These are phyloP conservation scores for Scytalidium lignicola DNA, from an alignment of 2,329 filamentous ascomycete genomes.

Conservation along the genomic window DNA sequence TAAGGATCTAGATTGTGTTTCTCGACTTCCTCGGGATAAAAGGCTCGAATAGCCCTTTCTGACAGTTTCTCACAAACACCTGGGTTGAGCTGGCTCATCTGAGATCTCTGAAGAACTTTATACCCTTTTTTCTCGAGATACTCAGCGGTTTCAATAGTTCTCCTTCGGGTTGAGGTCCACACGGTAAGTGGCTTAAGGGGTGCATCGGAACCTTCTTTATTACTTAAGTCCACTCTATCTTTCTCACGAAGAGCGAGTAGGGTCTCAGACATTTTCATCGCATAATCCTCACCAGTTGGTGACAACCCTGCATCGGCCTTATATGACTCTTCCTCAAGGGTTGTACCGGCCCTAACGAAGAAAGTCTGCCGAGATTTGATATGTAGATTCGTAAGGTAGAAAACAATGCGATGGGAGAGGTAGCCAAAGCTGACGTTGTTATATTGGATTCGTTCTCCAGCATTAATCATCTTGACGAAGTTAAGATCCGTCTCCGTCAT, in stretches of 20 bases:
- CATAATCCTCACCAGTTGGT: slow-evolving; percentile 73
- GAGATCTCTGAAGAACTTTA: slow-evolving; percentile 83
- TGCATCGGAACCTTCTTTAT: slow-evolving; percentile 60
- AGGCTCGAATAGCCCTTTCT: slow-evolving; percentile 70
- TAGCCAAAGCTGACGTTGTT: slow-evolving; percentile 98
- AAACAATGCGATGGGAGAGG: slow-evolving; percentile 93
- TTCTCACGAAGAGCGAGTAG: slow-evolving; percentile 78
- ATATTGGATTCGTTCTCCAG: slow-evolving; percentile 85
- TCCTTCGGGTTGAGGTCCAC: slow-evolving; percentile 89
- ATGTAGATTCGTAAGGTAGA: slow-evolving; percentile 95
- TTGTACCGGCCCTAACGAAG: slow-evolving; percentile 83
- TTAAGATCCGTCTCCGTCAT: slow-evolving; percentile 94
- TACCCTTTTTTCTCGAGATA: slow-evolving; percentile 75
- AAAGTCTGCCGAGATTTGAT: slow-evolving; percentile 94
- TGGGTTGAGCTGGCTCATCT: slow-evolving; percentile 96
- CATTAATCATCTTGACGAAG: slow-evolving; percentile 99
- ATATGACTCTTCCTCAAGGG: slow-evolving; percentile 84
- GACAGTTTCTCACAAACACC: slow-evolving; percentile 94
- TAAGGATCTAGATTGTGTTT: slow-evolving; percentile 96
- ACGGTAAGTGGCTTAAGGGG: slow-evolving; percentile 78
- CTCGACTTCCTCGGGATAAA: slow-evolving; percentile 85
- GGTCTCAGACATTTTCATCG: slow-evolving; percentile 78
- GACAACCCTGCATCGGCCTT: slow-evolving; percentile 85
- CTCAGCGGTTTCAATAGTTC: slow-evolving; percentile 86
- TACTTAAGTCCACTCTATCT: slow-evolving; percentile 66